A percentile compares a stretch with the other conserved stretches of the same genome.
These are phyloP conservation scores for Capsella bursapastoris DNA, from an alignment of 345 rosid species.

Conservation along the genomic window DNA sequence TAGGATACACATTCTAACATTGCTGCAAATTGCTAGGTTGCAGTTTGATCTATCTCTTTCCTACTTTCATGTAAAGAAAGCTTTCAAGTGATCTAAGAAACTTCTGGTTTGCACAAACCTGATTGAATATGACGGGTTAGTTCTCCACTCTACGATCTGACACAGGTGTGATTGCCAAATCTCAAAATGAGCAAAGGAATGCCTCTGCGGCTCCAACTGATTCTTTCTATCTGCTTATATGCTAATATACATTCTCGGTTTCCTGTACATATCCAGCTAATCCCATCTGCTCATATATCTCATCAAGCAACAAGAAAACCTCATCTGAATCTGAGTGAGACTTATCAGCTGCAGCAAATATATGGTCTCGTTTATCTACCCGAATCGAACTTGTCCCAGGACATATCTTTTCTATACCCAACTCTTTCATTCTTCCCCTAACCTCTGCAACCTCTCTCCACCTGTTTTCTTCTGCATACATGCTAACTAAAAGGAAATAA, in stretches of 20 bases:
- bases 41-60: conserved; percentile 1
- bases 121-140: background rate
- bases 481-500: conserved; percentile 57
- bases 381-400: conserved; percentile 82
- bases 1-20: background rate
- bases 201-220: background rate
- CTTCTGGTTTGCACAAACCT: background rate
- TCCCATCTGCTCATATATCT: conserved; percentile 61
- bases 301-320: conserved; percentile 53
- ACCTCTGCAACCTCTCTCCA: conserved; percentile 71
- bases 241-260: conserved; percentile 31
- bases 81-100: background rate
- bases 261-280: conserved; percentile 41
- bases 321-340: conserved; percentile 56
- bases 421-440: conserved; percentile 61
- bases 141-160: background rate
- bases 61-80: conserved; percentile 13
- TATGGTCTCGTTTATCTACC: conserved; percentile 52
- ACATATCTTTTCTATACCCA: conserved; percentile 56
- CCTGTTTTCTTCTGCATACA: conserved; percentile 67
- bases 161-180: background rate
- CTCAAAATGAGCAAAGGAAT: background rate
- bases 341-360: conserved; percentile 70
- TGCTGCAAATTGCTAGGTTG: background rate
- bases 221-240: background rate